Evolutionary conservation across 2,329 filamentous ascomycete species (phyloP), one percentile per base, ranked within the genome.

Genomic region (Pyricularia grisea): DNA sequence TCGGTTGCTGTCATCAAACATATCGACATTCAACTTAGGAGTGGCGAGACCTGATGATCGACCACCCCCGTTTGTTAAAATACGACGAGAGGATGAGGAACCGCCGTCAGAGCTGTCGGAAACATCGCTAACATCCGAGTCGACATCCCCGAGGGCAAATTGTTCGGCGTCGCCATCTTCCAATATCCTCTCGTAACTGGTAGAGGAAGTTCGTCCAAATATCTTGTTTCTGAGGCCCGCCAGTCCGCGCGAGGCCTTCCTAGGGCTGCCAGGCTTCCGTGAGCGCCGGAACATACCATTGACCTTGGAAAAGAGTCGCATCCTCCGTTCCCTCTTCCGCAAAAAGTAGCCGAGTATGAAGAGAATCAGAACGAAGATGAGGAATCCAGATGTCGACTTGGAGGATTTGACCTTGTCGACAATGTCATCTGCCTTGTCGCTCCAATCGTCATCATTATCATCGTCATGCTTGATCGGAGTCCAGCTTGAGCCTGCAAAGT

Each of bases 161-260:
- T 93, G 90, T 68, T 86, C 81, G 12, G 81, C 80, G n/a, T 88
- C 86, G 14, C 91, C 93, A 73, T 94, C 91, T 79, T 97, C 93
- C 67, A 96, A 80, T 3, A 97, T 90, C 33, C 93, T 89, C 76
- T 97, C 94, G 75, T 97, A 97, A 2, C 85, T 82, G 9, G 82
- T 76, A 5, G 58, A 28, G 0, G 80, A 76, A 0, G 77, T 79
- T 5, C 86, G 84, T 17, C 85, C 86, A 71, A 96, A 91, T 4
- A 95, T 78, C 75, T 91, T 92, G 71, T 84, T 84, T 9, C 84
- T 84, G 74, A 86, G 75, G 0, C 75, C 76, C 25, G 85, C 83
- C 69, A 87, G 79, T 17, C 67, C 67, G 9, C 80, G 68, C 31
- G 70, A 50, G 14, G 60, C 60, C 70, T 84, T 85, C 61, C 81